Evolutionary conservation across 1,284 basidiomycete species (phyloP).

Genomic region (Naganishia liquefaciens): DNA sequence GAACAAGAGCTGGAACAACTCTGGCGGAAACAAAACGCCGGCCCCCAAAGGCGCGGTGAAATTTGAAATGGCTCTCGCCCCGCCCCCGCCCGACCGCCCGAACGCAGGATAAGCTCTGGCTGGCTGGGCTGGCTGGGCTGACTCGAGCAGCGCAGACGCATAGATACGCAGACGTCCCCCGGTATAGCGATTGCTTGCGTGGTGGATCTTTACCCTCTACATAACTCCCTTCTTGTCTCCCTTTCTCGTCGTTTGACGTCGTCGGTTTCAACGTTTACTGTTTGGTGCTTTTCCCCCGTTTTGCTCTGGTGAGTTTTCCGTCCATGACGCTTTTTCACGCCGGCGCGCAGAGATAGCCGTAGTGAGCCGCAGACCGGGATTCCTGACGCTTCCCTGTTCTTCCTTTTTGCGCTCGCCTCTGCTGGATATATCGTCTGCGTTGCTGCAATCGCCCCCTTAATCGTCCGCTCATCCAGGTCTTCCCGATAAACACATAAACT

Average conservation of each 20-base stretch:
- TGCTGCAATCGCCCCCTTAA: too few relatives aligned
- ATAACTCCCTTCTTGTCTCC: not conserved
- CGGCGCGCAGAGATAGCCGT: not conserved
- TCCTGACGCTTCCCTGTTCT: conserved; percentile 2
- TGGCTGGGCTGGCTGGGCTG: not conserved
- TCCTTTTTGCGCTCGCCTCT: conserved; percentile 1
- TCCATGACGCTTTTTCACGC: not conserved
- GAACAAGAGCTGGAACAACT: too few relatives aligned
- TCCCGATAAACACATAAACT: not conserved
- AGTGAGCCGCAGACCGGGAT: not conserved
- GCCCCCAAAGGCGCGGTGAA: not conserved
- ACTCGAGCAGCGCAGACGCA: not conserved
- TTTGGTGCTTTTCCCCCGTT: not conserved
- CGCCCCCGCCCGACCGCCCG: conserved; percentile 1
- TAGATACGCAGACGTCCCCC: not conserved
- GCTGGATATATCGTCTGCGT: not conserved
- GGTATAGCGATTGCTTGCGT: not conserved
- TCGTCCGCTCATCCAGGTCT: not conserved
- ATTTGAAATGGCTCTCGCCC: conserved; percentile 3
- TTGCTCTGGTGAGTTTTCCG: conserved; percentile 1
- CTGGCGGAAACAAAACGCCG: too few relatives aligned
- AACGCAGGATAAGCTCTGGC: not conserved
- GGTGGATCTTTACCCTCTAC: not conserved
- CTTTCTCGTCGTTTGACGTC: not conserved
- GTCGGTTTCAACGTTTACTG: not conserved